Evolutionary conservation across 192 early-diverging fungal species (phyloP).

Genomic region (Podila epigama): DNA sequence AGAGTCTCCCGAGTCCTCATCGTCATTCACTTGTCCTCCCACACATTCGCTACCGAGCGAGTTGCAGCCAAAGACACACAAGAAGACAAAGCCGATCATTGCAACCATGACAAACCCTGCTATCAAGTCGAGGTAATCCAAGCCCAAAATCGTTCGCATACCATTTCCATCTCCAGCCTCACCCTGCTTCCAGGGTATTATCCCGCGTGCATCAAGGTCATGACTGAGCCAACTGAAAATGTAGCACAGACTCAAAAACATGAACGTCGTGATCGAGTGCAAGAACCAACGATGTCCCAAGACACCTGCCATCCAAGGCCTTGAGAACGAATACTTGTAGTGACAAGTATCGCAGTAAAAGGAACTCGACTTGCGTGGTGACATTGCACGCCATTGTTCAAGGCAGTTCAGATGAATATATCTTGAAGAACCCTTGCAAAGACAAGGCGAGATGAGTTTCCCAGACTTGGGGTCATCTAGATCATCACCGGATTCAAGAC

Average conservation of each 20-base stretch:
- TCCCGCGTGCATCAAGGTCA: neutral
- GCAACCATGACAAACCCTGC: constrained; percentile 9
- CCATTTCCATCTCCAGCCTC: constrained; percentile 9
- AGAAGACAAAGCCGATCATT: neutral
- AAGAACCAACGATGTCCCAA: constrained; percentile 22
- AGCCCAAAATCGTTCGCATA: neutral
- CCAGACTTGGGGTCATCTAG: neutral
- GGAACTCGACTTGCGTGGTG: constrained; percentile 4
- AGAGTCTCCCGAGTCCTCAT: neutral
- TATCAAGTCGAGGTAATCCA: constrained; percentile 14
- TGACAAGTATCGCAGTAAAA: constrained; percentile 37
- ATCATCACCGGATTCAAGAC: constrained; percentile 30
- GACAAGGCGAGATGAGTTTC: constrained; percentile 33
- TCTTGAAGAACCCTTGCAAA: constrained; percentile 31
- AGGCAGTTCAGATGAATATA: constrained; percentile 41
- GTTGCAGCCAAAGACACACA: constrained; percentile 1
- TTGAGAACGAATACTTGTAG: constrained; percentile 32
- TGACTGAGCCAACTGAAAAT: constrained; percentile 1
- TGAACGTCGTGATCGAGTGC: neutral
- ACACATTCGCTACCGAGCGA: neutral
- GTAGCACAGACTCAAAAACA: constrained; percentile 2
- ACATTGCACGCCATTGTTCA: constrained; percentile 19
- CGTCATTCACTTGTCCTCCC: neutral
- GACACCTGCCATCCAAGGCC: constrained; percentile 15
- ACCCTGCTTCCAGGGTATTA: neutral